A percentile compares a stretch with the other conserved stretches of the same genome.
Evolutionary conservation across 129 eudicot species (phyloP).

Genomic region (Smallanthus sonchifolius): DNA sequence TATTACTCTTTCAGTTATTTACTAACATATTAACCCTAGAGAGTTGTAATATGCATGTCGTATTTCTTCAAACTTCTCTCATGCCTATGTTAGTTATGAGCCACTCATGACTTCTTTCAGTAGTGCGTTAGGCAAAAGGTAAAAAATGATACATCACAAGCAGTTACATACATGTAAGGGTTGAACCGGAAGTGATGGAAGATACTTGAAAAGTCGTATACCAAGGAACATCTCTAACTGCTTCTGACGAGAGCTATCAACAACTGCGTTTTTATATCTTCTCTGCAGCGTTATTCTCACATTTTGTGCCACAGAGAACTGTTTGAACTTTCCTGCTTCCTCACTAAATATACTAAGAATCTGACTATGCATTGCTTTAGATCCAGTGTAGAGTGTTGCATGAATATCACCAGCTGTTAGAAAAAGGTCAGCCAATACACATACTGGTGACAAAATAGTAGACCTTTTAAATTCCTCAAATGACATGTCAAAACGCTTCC

Average conservation of each 20-base stretch:
- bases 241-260: slow-evolving; percentile 98
- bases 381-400: slow-evolving; percentile 93
- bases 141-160: background rate
- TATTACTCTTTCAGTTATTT: background rate
- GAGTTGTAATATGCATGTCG: background rate
- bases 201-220: slow-evolving; percentile 81
- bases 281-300: slow-evolving; percentile 91
- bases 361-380: slow-evolving; percentile 99
- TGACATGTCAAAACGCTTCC: slow-evolving; percentile 97
- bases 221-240: slow-evolving; percentile 96
- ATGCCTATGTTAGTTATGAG: background rate
- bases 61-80: background rate
- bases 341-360: slow-evolving; percentile 90
- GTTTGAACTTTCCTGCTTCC: slow-evolving; percentile 89
- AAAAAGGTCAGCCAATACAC: slow-evolving; percentile 76
- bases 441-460: slow-evolving; percentile 76
- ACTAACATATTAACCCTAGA: background rate
- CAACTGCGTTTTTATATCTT: slow-evolving; percentile 95
- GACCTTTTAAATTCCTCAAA: slow-evolving; percentile 96
- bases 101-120: background rate
- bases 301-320: slow-evolving; percentile 97
- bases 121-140: background rate
- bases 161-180: slow-evolving; percentile 71
- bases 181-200: slow-evolving; percentile 64
- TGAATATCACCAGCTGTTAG: slow-evolving; percentile 92